phyloP scores from a whole-genome alignment of 2,329 filamentous ascomycete species.

The Phaeosphaeria sp. region DNA sequence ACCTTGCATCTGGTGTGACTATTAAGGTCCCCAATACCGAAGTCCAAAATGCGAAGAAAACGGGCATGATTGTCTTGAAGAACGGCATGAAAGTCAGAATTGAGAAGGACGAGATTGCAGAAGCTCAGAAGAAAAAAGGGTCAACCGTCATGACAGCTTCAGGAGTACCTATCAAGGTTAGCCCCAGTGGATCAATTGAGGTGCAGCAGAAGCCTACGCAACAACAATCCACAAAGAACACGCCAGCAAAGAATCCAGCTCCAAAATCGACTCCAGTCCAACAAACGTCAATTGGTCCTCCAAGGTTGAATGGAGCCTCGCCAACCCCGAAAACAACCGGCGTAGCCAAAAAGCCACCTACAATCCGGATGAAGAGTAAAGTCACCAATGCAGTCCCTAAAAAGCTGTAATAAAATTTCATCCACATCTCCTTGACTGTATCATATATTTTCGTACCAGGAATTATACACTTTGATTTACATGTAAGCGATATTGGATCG shows the following conservation, averaged over 20 bases:
- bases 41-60: slow-evolving; percentile 41
- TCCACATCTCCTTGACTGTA: not conserved
- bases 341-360: slow-evolving; percentile 8
- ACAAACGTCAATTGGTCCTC: not conserved
- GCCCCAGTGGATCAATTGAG: slow-evolving; percentile 30
- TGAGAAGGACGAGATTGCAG: slow-evolving; percentile 40
- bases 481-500: not conserved
- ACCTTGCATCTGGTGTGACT: slow-evolving; percentile 37
- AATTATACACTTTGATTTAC: too few relatives aligned
- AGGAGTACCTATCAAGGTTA: slow-evolving; percentile 43
- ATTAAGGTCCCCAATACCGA: slow-evolving; percentile 42
- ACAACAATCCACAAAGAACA: slow-evolving; percentile 5
- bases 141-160: slow-evolving; percentile 34
- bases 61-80: slow-evolving; percentile 36
- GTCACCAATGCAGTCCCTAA: not conserved
- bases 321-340: slow-evolving; percentile 3
- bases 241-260: slow-evolving; percentile 10
- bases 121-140: slow-evolving; percentile 37
- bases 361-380: slow-evolving; percentile 9
- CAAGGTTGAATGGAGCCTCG: slow-evolving; percentile 7
- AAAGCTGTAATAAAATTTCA: slow-evolving; percentile 5
- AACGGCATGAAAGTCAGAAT: slow-evolving; percentile 40
- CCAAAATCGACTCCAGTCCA: not conserved
- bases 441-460: not conserved
- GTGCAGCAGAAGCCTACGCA: slow-evolving; percentile 21